A percentile compares a stretch with the other conserved stretches of the same genome.
These are phyloP conservation scores for Chlorella sp. DNA, from an alignment of 139 green algal species.

Conservation along the genomic window DNA sequence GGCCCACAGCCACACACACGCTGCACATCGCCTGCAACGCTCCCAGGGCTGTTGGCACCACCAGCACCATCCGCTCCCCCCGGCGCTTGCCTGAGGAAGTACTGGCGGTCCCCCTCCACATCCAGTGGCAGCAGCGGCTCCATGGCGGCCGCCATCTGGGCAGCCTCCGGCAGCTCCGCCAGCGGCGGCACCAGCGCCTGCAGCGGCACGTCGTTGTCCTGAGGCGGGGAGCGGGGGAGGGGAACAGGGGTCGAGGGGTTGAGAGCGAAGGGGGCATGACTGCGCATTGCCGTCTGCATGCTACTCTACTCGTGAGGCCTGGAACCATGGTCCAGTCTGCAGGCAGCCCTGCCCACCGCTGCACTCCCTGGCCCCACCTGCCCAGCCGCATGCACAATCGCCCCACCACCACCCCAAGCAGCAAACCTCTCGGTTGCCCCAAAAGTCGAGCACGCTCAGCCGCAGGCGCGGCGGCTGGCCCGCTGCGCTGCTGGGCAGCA, in stretches of 20 bases:
- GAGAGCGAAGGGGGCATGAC: neutral
- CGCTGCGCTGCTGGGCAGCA: constrained; percentile 38
- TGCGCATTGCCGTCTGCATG: neutral
- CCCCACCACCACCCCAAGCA: neutral
- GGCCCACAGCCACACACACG: too few relatives aligned
- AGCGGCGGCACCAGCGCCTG: constrained; percentile 61
- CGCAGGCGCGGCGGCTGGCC: constrained; percentile 19
- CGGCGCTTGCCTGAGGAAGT: constrained; percentile 52
- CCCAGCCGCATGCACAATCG: too few relatives aligned
- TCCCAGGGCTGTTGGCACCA: too few relatives aligned
- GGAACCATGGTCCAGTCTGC: too few relatives aligned
- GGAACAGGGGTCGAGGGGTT: neutral
- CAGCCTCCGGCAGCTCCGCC: constrained; percentile 33
- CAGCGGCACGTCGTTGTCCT: constrained; percentile 66
- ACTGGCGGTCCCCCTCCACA: constrained; percentile 68
- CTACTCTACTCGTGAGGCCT: too few relatives aligned
- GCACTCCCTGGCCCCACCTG: too few relatives aligned
- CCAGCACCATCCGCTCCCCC: too few relatives aligned
- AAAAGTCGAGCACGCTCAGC: constrained; percentile 81
- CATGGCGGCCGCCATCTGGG: neutral
- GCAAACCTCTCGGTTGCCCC: constrained; percentile 74
- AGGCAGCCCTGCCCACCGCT: too few relatives aligned
- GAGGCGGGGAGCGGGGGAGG: neutral
- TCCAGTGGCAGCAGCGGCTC: constrained; percentile 46
- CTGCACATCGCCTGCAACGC: too few relatives aligned